Evolutionary conservation across 1,284 basidiomycete genomes (phyloP).

Genomic region (Boletus smithii): DNA sequence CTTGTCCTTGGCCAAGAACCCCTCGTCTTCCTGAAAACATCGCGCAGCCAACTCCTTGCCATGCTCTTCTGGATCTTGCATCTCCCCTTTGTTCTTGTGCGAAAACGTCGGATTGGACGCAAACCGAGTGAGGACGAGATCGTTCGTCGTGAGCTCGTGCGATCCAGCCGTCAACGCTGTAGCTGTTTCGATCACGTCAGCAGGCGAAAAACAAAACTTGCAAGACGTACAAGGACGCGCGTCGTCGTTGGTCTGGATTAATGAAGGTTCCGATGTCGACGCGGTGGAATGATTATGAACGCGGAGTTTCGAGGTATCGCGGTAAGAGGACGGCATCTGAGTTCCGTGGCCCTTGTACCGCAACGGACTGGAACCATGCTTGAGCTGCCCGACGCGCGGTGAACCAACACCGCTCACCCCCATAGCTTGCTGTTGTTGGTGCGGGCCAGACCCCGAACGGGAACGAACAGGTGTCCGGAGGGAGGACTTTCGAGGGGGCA

Average conservation of each 20-base stretch:
- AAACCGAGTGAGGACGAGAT: slow-evolving; percentile 42
- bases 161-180: slow-evolving; percentile 38
- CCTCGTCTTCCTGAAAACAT: slow-evolving; percentile 87
- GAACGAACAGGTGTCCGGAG: slow-evolving; percentile 42
- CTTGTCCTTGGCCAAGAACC: slow-evolving; percentile 81
- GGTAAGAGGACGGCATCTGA: slow-evolving; percentile 40
- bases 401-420: slow-evolving; percentile 23
- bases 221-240: slow-evolving; percentile 43
- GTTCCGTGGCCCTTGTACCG: slow-evolving; percentile 37
- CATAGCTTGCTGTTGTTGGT: slow-evolving; percentile 23
- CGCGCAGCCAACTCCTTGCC: slow-evolving; percentile 73
- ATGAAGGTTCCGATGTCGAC: slow-evolving; percentile 74
- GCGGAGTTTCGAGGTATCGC: slow-evolving; percentile 51
- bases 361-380: slow-evolving; percentile 42
- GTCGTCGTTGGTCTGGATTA: slow-evolving; percentile 53
- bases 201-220: slow-evolving; percentile 8
- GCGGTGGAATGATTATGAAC: slow-evolving; percentile 64
- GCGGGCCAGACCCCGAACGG: slow-evolving; percentile 39
- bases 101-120: slow-evolving; percentile 44
- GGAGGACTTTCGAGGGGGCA: slow-evolving; percentile 58
- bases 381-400: slow-evolving; percentile 27
- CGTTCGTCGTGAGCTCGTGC: slow-evolving; percentile 51
- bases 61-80: slow-evolving; percentile 57
- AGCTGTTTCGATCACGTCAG: slow-evolving; percentile 22
- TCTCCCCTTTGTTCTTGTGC: slow-evolving; percentile 53